phyloP scores from a whole-genome alignment of 2,329 filamentous ascomycete species.

The Aspergillus pseudoglaucus region DNA sequence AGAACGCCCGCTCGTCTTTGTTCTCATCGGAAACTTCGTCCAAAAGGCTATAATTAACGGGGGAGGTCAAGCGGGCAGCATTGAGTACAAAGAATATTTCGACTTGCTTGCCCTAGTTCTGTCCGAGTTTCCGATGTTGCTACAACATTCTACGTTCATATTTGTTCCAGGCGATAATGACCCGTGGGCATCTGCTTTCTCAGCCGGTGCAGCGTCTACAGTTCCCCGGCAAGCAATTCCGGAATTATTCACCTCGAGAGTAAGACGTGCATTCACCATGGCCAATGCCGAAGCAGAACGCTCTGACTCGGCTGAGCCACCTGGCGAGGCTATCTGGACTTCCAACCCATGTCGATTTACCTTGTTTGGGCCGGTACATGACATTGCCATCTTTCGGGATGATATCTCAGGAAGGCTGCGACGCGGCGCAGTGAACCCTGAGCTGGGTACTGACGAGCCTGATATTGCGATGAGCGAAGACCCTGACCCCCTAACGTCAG shows the following conservation, averaged over 20 bases:
- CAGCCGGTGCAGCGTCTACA: slow-evolving; percentile 41
- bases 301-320: slow-evolving; percentile 43
- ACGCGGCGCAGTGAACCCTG: slow-evolving; percentile 67
- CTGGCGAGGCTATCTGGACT: slow-evolving; percentile 77
- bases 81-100: slow-evolving; percentile 96
- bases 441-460: slow-evolving; percentile 26
- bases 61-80: slow-evolving; percentile 68
- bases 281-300: slow-evolving; percentile 65
- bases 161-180: slow-evolving; percentile 97
- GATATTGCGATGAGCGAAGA: slow-evolving; percentile 24
- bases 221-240: slow-evolving; percentile 57
- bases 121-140: slow-evolving; percentile 72
- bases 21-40: slow-evolving; percentile 80
- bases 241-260: slow-evolving; percentile 80
- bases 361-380: slow-evolving; percentile 80
- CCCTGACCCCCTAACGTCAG: slow-evolving; percentile 25
- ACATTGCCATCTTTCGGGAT: slow-evolving; percentile 81
- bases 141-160: slow-evolving; percentile 74
- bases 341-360: slow-evolving; percentile 77
- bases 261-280: slow-evolving; percentile 70
- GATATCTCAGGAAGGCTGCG: slow-evolving; percentile 75
- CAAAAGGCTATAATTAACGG: slow-evolving; percentile 54
- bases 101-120: slow-evolving; percentile 77
- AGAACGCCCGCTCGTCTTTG: slow-evolving; percentile 67
- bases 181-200: slow-evolving; percentile 86